These are phyloP conservation scores for Aureobasidium sp. DNA, from an alignment of 2,329 filamentous ascomycete genomes.

Conservation along the genomic window DNA sequence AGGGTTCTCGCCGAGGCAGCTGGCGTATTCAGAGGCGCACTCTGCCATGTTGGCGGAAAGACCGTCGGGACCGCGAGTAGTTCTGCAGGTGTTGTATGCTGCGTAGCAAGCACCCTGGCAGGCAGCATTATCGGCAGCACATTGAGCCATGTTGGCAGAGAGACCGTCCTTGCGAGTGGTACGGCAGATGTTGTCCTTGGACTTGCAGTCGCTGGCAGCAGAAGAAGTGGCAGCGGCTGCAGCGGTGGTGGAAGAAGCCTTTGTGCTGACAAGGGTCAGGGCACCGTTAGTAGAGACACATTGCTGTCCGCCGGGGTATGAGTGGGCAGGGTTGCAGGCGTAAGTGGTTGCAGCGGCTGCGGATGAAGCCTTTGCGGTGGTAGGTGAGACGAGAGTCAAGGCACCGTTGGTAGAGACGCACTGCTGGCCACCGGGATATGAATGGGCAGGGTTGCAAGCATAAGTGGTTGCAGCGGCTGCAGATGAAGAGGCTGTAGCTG, in stretches of 20 bases:
- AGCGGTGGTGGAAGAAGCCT: not conserved
- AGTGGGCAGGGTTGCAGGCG: slow-evolving; percentile 8
- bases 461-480: not conserved
- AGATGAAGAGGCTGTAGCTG: not conserved
- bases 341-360: not conserved
- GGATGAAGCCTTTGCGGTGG: not conserved
- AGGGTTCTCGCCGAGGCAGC: slow-evolving; percentile 14
- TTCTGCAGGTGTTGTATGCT: slow-evolving; percentile 3
- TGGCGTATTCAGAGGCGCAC: slow-evolving; percentile 3
- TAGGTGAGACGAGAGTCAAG: not conserved
- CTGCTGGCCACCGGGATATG: not conserved
- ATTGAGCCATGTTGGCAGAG: slow-evolving; percentile 4
- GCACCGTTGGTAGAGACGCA: not conserved
- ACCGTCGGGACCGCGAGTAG: not conserved
- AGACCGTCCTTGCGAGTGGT: not conserved
- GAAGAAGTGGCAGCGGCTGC: not conserved
- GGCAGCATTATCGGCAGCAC: not conserved
- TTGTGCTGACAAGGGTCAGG: not conserved
- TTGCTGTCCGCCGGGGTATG: not conserved
- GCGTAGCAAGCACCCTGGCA: slow-evolving; percentile 10
- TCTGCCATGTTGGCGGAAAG: slow-evolving; percentile 9
- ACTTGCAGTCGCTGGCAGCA: not conserved
- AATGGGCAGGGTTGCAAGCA: slow-evolving; percentile 7
- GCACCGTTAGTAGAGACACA: not conserved
- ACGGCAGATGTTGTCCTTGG: not conserved